phyloP scores from a whole-genome alignment of 2,329 filamentous ascomycete genomes.

The Raffaelea ambrosiae region DNA sequence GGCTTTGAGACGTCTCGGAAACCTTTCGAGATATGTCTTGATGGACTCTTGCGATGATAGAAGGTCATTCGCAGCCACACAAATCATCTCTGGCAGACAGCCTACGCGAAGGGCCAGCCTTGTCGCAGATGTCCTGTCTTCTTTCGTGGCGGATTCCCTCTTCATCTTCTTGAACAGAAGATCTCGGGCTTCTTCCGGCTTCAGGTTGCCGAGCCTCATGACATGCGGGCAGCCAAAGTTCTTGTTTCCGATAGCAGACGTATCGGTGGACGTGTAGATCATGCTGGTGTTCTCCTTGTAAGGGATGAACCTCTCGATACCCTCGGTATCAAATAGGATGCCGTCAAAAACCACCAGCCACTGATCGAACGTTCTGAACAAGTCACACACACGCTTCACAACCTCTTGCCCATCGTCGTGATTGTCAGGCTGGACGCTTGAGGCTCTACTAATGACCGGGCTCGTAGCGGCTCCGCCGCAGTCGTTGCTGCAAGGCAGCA shows the following conservation, averaged over 20 bases:
- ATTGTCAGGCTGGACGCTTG: conserved; percentile 25
- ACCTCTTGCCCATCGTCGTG: conserved; percentile 33
- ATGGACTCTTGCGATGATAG: conserved; percentile 53
- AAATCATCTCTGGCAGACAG: conserved; percentile 58
- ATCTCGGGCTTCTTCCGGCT: conserved; percentile 47
- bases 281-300: conserved; percentile 54
- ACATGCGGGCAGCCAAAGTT: conserved; percentile 50
- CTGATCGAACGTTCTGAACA: conserved; percentile 52
- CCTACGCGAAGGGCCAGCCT: conserved; percentile 57
- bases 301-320: conserved; percentile 54
- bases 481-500: too few species aligned
- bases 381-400: conserved; percentile 48
- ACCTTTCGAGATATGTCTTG: conserved; percentile 50
- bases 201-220: conserved; percentile 46
- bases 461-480: too few species aligned
- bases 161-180: conserved; percentile 57
- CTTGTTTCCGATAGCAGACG: conserved; percentile 43
- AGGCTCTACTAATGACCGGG: too few species aligned
- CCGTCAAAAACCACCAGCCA: conserved; percentile 64
- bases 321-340: conserved; percentile 50
- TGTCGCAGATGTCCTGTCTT: conserved; percentile 48
- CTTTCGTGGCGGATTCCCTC: conserved; percentile 40
- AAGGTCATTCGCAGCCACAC: conserved; percentile 54
- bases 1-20: conserved; percentile 45
- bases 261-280: conserved; percentile 60